Base-by-base conservation (phyloP, 495 filamentous ascomycete genomes). In the Niebla homalea region DNA sequence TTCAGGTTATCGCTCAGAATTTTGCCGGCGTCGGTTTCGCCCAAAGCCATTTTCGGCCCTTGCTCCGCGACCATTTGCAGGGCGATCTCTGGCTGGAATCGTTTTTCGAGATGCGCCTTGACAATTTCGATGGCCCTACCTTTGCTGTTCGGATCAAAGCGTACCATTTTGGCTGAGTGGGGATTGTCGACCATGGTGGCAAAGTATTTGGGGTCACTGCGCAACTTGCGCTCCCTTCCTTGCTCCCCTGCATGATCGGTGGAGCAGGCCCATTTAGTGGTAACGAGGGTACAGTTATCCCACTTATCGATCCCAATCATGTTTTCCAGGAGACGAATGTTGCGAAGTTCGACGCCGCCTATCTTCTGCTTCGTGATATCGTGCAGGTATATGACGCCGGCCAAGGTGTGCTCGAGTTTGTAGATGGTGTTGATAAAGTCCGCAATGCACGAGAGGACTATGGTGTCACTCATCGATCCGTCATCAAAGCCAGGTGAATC, bases 401-500 rank as follows among this genome's bases (percentile, higher is more conserved):
- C 46, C 0, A 57, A 32, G 11, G 26, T 50, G 5, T 46, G 20
- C n/a, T 44, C 36, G 35, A 50, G 22, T 21, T 32, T 43, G 16
- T 50, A 57, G n/a, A 4, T 21, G 15, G n/a, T 41, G 15, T 53
- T 54, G 1, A 57, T 20, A 22, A 18, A 50, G 22, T 10, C n/a
- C 10, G 51, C 46, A 35, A 57, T 51, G 4, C 35, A 16, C 6
- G 40, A 49, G 18, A 57, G 29, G 21, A 57, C 46, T 26, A 46
- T 16, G 2, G 16, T 40, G 16, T 54, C 46, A 21, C n/a, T 14
- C n/a, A 37, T 10, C 36, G 23, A 43, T 14, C 44, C 45, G 18
- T 56, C 54, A 26, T 49, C 43, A 23, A 53, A 56, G 21, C 50
- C 54, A 22, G 54, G 50, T 15, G 43, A 52, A 36, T 56, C 54